Base-by-base conservation (phyloP, 208 protist species). In the Wallacemonas sp. region DNA sequence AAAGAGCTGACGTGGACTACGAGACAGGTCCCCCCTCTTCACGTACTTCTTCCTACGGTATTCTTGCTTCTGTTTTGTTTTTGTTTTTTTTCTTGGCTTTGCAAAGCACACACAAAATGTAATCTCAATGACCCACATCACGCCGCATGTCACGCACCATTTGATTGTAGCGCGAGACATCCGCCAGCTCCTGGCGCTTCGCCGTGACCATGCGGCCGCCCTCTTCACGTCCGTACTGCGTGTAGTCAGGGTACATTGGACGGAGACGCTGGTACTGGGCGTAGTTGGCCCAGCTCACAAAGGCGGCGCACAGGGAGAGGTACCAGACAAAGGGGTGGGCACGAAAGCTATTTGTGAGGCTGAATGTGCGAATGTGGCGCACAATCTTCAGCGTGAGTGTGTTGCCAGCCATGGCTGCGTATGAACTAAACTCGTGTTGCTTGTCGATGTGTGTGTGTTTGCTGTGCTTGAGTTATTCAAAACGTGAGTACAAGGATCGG, bases 141-240 rank as follows among this genome's bases (percentile, higher is more conserved):
- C 72, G 70, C n/a, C 87, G 78, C 87, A 93, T 93, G 4, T 47
- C 62, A 3, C 65, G 67, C 0, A 93, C 87, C 87, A 93, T 93
- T 43, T 69, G 78, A 58, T 93, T 93, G 76, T 93, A 93, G 32
- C 87, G 81, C 17, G 47, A 58, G 52, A 93, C 84, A 49, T 93
- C 81, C 1, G 83, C 83, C 30, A 90, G 68, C 48, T 93, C 83
- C 68, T 93, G 87, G 6, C 76, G 70, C 70, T 93, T 93, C 30
- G 83, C 81, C 44, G 87, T 82, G 58, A 88, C 58, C 81, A 90
- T 88, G 32, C 81, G 68, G 12, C 74, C 81, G 2, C 83, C 87
- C 48, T 93, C 82, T 24, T 87, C 78, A 11, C 60, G 55, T 17
- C 78, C 39, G 63, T 87, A 89, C 5, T 61, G 65, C 2, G 84